A percentile compares a stretch with the other conserved stretches of the same genome.
Conservation (phyloP, 2,329 filamentous ascomycete genomes). For the Aschersonia sp. region DNA sequence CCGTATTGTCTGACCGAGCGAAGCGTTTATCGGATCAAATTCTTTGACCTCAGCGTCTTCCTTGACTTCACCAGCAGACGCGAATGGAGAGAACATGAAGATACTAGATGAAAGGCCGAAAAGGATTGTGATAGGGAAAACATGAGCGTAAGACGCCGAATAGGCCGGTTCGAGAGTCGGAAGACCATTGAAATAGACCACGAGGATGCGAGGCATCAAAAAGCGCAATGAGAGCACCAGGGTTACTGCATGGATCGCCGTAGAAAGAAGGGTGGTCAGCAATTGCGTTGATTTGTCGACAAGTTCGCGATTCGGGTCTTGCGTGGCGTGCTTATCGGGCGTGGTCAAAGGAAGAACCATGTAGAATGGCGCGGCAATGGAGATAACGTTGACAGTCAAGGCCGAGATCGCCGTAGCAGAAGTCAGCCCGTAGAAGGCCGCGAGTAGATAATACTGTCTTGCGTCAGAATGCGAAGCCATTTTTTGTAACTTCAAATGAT, state of each 20-base stretch:
- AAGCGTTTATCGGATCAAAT: slow-evolving; percentile 52
- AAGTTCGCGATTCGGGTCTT: slow-evolving; percentile 48
- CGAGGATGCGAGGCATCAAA: slow-evolving; percentile 57
- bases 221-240: slow-evolving; percentile 56
- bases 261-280: slow-evolving; percentile 53
- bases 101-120: slow-evolving; percentile 57
- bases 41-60: slow-evolving; percentile 32
- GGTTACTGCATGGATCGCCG: slow-evolving; percentile 60
- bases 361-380: slow-evolving; percentile 59
- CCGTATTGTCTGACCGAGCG: slow-evolving; percentile 53
- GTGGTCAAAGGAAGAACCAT: slow-evolving; percentile 55
- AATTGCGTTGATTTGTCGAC: slow-evolving; percentile 48
- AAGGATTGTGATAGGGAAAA: slow-evolving; percentile 42
- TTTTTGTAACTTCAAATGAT: neutral
- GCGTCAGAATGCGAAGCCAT: neutral
- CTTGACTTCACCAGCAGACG: slow-evolving; percentile 33
- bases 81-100: slow-evolving; percentile 64
- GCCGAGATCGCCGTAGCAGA: slow-evolving; percentile 44
- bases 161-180: slow-evolving; percentile 55
- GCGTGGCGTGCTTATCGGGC: slow-evolving; percentile 41
- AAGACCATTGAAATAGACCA: slow-evolving; percentile 61
- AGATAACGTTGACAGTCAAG: slow-evolving; percentile 52
- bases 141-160: slow-evolving; percentile 41
- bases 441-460: slow-evolving; percentile 53
- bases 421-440: slow-evolving; percentile 62